Evolutionary conservation across 1,284 basidiomycete genomes (phyloP).

Genomic region (Boletus sp.): DNA sequence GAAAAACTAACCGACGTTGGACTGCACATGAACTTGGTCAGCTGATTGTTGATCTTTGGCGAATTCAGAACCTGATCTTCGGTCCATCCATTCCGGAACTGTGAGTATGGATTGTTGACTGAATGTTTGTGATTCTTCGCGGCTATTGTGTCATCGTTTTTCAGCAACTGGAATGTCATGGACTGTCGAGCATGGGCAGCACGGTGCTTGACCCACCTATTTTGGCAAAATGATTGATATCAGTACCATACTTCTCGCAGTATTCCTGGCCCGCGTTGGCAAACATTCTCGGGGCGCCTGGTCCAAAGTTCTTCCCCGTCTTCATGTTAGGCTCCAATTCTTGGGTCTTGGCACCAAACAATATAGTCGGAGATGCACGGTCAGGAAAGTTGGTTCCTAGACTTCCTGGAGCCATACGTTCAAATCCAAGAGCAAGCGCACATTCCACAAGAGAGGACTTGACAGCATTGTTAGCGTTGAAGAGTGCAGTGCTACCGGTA

Average conservation of each 20-base stretch:
- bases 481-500: constrained; percentile 73
- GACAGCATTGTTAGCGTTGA: constrained; percentile 64
- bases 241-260: constrained; percentile 71
- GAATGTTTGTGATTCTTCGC: constrained; percentile 85
- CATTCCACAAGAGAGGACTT: constrained; percentile 73
- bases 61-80: constrained; percentile 66
- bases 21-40: constrained; percentile 86
- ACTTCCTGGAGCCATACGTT: constrained; percentile 81
- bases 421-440: constrained; percentile 81
- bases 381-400: constrained; percentile 71
- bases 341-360: constrained; percentile 42
- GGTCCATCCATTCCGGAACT: constrained; percentile 76
- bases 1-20: constrained; percentile 61
- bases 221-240: constrained; percentile 65
- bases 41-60: constrained; percentile 65
- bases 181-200: not conserved
- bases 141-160: constrained; percentile 39
- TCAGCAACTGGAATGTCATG: not conserved
- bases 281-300: constrained; percentile 71
- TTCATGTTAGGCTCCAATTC: constrained; percentile 53
- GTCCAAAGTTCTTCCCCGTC: constrained; percentile 64
- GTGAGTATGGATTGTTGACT: constrained; percentile 80
- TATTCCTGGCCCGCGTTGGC: constrained; percentile 78
- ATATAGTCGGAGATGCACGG: constrained; percentile 53
- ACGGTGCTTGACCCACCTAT: constrained; percentile 54